A percentile compares a stretch with the other conserved stretches of the same genome.
These are phyloP conservation scores for Herpotrichia juniperi DNA, from an alignment of 2,329 filamentous ascomycete species.

Conservation along the genomic window DNA sequence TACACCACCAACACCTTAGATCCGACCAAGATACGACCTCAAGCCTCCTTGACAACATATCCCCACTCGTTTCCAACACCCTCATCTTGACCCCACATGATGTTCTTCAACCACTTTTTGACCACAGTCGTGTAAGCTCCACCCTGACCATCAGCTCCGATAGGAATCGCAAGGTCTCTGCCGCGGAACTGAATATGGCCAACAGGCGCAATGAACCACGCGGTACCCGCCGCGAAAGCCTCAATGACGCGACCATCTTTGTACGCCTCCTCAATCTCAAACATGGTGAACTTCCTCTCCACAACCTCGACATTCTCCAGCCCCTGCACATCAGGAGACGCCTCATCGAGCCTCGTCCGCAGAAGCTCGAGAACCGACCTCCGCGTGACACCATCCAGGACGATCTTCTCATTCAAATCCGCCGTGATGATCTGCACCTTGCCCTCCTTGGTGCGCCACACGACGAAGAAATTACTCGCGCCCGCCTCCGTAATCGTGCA, in stretches of 20 bases:
- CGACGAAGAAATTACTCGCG: slow-evolving; percentile 88
- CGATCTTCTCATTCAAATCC: slow-evolving; percentile 80
- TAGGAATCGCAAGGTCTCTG: slow-evolving; percentile 50
- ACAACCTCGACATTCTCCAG: slow-evolving; percentile 68
- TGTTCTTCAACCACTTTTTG: slow-evolving; percentile 54
- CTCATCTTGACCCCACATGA: slow-evolving; percentile 56
- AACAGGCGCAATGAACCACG: slow-evolving; percentile 60
- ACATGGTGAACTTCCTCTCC: slow-evolving; percentile 82
- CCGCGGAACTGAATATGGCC: slow-evolving; percentile 53
- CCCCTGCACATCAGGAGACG: slow-evolving; percentile 20
- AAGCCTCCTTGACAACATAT: slow-evolving; percentile 48
- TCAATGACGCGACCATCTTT: slow-evolving; percentile 80
- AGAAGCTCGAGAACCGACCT: slow-evolving; percentile 78
- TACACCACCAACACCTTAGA: too few species aligned
- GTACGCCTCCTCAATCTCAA: slow-evolving; percentile 74
- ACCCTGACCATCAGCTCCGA: slow-evolving; percentile 44
- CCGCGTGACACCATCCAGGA: slow-evolving; percentile 88
- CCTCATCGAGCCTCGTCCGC: slow-evolving; percentile 61
- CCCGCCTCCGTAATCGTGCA: slow-evolving; percentile 87
- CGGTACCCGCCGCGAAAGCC: slow-evolving; percentile 86
- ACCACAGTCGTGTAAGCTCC: slow-evolving; percentile 51
- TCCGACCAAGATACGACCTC: too few species aligned
- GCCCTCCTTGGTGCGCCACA: slow-evolving; percentile 73
- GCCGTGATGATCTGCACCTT: slow-evolving; percentile 79
- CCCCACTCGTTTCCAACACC: slow-evolving; percentile 56